Evolutionary conservation across 805 yeast species (phyloP).

Genomic region (Kuraishia capsulata): DNA sequence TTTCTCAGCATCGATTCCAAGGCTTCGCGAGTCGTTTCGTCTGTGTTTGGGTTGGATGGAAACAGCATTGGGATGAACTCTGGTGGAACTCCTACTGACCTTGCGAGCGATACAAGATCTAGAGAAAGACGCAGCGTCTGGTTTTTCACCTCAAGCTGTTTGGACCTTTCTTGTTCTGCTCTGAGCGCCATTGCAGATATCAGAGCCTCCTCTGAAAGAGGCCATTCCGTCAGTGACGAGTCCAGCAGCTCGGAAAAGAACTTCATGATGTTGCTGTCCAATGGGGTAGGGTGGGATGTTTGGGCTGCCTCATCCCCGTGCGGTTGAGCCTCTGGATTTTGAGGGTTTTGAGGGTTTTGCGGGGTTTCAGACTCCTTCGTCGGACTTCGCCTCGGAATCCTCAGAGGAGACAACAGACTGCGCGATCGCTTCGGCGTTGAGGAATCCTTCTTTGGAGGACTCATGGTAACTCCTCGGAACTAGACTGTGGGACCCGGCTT

Average conservation of each 20-base stretch:
- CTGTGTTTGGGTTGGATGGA: conserved; percentile 6
- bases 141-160: conserved; percentile 25
- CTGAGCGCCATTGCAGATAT: conserved; percentile 25
- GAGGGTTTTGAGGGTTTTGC: too few species aligned
- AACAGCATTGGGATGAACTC: conserved; percentile 16
- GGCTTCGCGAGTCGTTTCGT: conserved; percentile 7
- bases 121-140: conserved; percentile 24
- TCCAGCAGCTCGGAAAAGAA: conserved; percentile 2
- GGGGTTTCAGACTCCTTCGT: too few species aligned
- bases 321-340: not conserved
- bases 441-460: too few species aligned
- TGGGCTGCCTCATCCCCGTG: too few species aligned
- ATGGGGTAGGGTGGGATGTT: too few species aligned
- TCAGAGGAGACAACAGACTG: too few species aligned
- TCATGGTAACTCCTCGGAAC: too few species aligned
- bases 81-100: conserved; percentile 12
- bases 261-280: not conserved
- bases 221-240: conserved; percentile 13
- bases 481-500: too few species aligned
- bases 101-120: conserved; percentile 25
- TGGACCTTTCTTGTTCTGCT: conserved; percentile 33
- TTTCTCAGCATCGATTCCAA: conserved; percentile 7
- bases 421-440: too few species aligned
- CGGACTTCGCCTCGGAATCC: too few species aligned
- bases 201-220: conserved; percentile 25